These are phyloP conservation scores for Sphaerostilbella broomeana DNA, from an alignment of 2,329 filamentous ascomycete genomes.

Conservation along the genomic window DNA sequence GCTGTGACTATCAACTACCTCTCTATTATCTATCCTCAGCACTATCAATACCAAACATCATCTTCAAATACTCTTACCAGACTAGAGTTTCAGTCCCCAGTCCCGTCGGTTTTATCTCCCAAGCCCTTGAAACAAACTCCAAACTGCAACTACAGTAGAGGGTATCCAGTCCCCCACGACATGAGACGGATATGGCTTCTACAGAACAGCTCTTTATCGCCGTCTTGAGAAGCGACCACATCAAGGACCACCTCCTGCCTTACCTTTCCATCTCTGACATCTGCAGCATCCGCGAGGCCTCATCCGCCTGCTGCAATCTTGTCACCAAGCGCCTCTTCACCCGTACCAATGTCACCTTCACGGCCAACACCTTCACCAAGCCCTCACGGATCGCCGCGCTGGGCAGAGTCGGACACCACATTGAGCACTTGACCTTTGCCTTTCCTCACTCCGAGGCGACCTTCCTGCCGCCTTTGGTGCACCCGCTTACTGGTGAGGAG, in stretches of 20 bases:
- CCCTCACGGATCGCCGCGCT: slow-evolving; percentile 67
- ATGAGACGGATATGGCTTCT: slow-evolving; percentile 49
- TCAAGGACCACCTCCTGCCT: slow-evolving; percentile 46
- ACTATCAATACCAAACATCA: neutral
- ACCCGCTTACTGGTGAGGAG: slow-evolving; percentile 70
- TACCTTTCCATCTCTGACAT: slow-evolving; percentile 45
- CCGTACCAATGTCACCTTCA: slow-evolving; percentile 63
- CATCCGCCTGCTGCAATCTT: slow-evolving; percentile 63
- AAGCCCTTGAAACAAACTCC: too few species aligned
- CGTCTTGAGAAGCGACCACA: slow-evolving; percentile 46
- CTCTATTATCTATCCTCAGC: neutral
- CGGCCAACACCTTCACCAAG: slow-evolving; percentile 68
- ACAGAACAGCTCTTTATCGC: slow-evolving; percentile 45
- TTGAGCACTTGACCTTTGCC: slow-evolving; percentile 71
- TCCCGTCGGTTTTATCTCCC: neutral
- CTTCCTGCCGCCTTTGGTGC: slow-evolving; percentile 76
- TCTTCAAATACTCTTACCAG: too few species aligned
- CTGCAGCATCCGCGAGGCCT: slow-evolving; percentile 58
- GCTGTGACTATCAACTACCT: neutral
- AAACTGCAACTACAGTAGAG: neutral
- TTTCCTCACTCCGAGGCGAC: slow-evolving; percentile 72
- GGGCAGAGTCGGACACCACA: slow-evolving; percentile 68
- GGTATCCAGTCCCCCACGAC: slow-evolving; percentile 24
- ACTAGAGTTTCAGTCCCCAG: neutral
- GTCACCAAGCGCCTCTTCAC: slow-evolving; percentile 64